Evolutionary conservation across 2,329 filamentous ascomycete species (phyloP).

Genomic region (Didymella glomerata): DNA sequence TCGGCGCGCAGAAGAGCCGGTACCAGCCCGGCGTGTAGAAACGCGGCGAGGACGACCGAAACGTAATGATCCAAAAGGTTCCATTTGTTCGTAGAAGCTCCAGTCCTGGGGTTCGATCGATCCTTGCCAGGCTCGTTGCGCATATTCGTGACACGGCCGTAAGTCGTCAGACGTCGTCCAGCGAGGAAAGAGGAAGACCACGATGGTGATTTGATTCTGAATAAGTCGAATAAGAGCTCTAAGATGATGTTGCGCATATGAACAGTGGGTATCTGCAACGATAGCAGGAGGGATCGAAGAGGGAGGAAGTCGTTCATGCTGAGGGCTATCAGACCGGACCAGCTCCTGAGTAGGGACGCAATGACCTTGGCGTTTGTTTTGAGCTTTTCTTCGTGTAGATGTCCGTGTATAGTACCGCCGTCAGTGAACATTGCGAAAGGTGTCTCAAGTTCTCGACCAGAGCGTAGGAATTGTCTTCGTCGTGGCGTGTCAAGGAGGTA

Average conservation of each 20-base stretch:
- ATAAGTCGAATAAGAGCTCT: slow-evolving; percentile 81
- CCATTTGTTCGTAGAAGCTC: slow-evolving; percentile 68
- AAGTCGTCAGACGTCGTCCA: slow-evolving; percentile 90
- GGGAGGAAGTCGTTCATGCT: slow-evolving; percentile 89
- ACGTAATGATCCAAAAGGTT: slow-evolving; percentile 96
- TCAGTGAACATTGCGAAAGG: slow-evolving; percentile 92
- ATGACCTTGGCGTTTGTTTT: slow-evolving; percentile 94
- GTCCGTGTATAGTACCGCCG: slow-evolving; percentile 63
- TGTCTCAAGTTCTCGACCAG: slow-evolving; percentile 87
- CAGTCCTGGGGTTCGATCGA: slow-evolving; percentile 67
- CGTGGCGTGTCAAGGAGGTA: slow-evolving; percentile 87
- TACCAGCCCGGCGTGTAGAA: slow-evolving; percentile 80
- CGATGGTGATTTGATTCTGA: slow-evolving; percentile 90
- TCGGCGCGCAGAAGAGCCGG: slow-evolving; percentile 66
- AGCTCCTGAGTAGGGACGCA: slow-evolving; percentile 86
- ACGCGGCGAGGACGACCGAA: slow-evolving; percentile 82
- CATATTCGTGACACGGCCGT: slow-evolving; percentile 89
- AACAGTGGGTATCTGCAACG: slow-evolving; percentile 66
- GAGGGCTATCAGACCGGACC: slow-evolving; percentile 88
- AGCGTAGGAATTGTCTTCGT: slow-evolving; percentile 80
- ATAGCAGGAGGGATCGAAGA: slow-evolving; percentile 78
- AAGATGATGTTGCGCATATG: slow-evolving; percentile 78
- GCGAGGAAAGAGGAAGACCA: slow-evolving; percentile 97
- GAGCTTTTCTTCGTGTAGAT: slow-evolving; percentile 68
- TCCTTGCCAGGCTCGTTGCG: slow-evolving; percentile 67